phyloP scores from a whole-genome alignment of 2,329 filamentous ascomycete species.

The Botryotinia globosa region DNA sequence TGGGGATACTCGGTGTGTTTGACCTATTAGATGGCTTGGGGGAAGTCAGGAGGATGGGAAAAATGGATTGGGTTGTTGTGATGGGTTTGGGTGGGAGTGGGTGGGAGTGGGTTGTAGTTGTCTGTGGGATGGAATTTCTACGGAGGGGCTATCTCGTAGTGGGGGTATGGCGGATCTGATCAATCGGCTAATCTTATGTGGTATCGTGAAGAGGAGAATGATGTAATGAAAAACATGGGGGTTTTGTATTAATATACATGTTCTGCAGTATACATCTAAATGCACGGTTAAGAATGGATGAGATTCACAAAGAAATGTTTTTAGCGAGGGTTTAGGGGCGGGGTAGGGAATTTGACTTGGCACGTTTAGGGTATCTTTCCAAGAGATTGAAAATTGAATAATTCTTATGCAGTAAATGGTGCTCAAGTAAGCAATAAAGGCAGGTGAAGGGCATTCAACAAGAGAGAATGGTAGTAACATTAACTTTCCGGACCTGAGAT shows the following conservation, averaged over 20 bases:
- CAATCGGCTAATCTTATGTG: background rate
- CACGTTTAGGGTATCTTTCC: background rate
- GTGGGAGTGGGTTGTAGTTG: background rate
- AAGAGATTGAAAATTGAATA: background rate
- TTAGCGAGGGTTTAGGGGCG: background rate
- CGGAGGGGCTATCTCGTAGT: background rate
- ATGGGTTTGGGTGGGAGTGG: background rate
- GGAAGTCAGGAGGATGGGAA: background rate
- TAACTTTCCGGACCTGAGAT: background rate
- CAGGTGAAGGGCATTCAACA: rapidly evolving
- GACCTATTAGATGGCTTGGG: background rate
- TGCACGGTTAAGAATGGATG: background rate
- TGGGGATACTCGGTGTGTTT: background rate
- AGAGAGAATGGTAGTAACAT: background rate
- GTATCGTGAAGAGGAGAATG: background rate
- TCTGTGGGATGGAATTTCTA: background rate
- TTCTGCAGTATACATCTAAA: background rate
- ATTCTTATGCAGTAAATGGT: background rate
- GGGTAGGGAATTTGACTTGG: background rate
- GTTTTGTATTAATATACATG: background rate
- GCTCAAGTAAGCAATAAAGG: rapidly evolving
- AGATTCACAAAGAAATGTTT: background rate
- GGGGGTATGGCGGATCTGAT: background rate
- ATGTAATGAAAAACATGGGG: background rate
- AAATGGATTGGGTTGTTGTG: background rate